Percentiles rank a stretch among this genome's conserved stretches.
Evolutionary conservation across 2,329 filamentous ascomycete species (phyloP).

Genomic region (Rhynchosporium agropyri): DNA sequence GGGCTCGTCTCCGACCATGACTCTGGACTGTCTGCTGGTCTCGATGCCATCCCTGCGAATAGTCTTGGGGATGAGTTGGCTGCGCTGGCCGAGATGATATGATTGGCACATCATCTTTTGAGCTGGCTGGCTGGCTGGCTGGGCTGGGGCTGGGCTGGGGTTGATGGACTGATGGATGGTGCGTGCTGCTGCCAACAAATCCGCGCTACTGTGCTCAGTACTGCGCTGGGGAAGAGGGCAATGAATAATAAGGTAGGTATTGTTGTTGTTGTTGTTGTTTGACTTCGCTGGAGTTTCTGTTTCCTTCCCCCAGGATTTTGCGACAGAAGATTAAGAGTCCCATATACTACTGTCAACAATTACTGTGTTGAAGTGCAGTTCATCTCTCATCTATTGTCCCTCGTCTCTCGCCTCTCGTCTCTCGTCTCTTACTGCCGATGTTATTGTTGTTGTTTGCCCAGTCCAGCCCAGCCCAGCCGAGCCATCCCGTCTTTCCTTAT

Average conservation of each 20-base stretch:
- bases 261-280: not conserved
- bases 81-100: conserved; percentile 6
- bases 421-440: not conserved
- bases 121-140: too few relatives aligned
- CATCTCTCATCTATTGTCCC: too few relatives aligned
- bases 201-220: conserved; percentile 16
- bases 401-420: too few relatives aligned
- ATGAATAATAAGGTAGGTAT: not conserved
- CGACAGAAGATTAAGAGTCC: too few relatives aligned
- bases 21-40: not conserved
- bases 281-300: not conserved
- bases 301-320: not conserved
- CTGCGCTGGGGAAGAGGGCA: not conserved
- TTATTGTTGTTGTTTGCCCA: conserved; percentile 24
- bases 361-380: not conserved
- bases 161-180: not conserved
- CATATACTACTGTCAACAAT: too few relatives aligned
- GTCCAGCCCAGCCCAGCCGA: not conserved
- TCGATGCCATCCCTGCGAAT: not conserved
- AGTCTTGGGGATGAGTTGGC: conserved; percentile 13
- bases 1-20: not conserved
- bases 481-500: conserved; percentile 17
- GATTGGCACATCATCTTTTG: conserved; percentile 3
- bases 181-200: conserved; percentile 26
- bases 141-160: not conserved